Base-by-base conservation (phyloP, 2,329 filamentous ascomycete genomes). In the Cladosporium sp. region DNA sequence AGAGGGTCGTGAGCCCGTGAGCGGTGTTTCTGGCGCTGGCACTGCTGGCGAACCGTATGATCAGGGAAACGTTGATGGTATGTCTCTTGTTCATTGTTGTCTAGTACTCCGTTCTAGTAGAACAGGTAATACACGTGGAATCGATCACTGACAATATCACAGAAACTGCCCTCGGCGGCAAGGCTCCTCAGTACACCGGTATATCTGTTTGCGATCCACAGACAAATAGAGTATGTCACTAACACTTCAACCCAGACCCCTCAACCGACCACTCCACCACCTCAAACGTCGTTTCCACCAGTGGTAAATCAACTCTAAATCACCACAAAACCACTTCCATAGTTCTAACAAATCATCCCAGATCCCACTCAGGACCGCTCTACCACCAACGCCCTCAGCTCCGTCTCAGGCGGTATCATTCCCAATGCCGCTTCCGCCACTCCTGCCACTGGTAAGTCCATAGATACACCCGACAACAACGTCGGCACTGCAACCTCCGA, bases 21-120 rank as follows among this genome's bases (percentile, higher is more conserved):
- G 86, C 16, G 88, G 88, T 18, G 72, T 80, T 45, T 72, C 77
- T 51, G 88, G 88, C 33, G 72, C 84, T 63, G 85, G 86, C 4
- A 76, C 77, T 19, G 76, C 75, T 38, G 80, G 79, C 11, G 84
- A 92, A 65, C 88, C 88, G 0, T 94, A 83, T 60, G 88, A 93
- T 63, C 81, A 82, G 51, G 88, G 88, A 42, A 93, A 93, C 66
- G 70, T 79, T n/a, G 76, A 80, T 72, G 78, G 74, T 81, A 49
- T 30, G 33, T 22, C 6, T 19, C 7, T n/a, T 29, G 2, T 22
- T 13, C 7, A 2, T 12, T 30, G 16, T 9, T n/a, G n/a, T n/a
- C n/a, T n/a, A n/a, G n/a, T n/a, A n/a, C 9, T n/a, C n/a, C 3
- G 11, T 20, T 32, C 19, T 11, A 38, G 8, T 11, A 35, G 32